Base-by-base conservation (phyloP, 2,329 filamentous ascomycete species). In the Myriangium duriaei region DNA sequence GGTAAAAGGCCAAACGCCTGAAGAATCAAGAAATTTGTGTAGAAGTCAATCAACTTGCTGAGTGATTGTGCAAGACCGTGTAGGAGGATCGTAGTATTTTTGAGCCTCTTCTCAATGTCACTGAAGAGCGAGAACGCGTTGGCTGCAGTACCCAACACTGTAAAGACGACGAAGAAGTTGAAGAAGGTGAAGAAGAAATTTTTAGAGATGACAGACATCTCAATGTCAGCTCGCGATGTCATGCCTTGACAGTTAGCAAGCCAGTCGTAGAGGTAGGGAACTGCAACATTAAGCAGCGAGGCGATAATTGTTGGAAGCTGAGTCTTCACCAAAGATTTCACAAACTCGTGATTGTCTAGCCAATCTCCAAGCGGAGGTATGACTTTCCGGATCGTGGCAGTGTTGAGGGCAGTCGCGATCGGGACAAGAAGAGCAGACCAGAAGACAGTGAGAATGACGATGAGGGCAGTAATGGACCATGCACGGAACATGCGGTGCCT, bases 131-230 rank as follows among this genome's bases (percentile, higher is more conserved):
- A 67, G 59, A 76, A 76, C 52, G 94, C 82, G 38, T 79, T 75
- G 28, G 80, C 76, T 2, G 76, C 84, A 4, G 86, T 85, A 38
- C 81, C 82, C 32, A 93, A 82, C 16, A 91, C 72, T 1, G 88
- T 92, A 57, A 96, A 95, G 31, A 96, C 75, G 35, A 96, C 73
- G 61, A 98, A 98, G 41, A 96, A 84, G 61, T 98, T 98, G 73
- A 98, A 96, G 61, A 98, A 98, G 7, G 82, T 87, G 57, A 98
- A 98, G 69, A 96, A 94, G 63, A 96, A 98, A 60, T 96, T 98
- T 64, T 98, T 98, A 38, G 85, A 94, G 47, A 98, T 88, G 31
- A 92, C 71, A 0, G 91, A 96, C 5, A 98, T 69, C 58, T 96
- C 91, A 14, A 98, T 79, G 45, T 98, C 91, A 31, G 85, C 85